phyloP scores from a whole-genome alignment of 2,329 filamentous ascomycete genomes.

The Aureobasidium sp. region DNA sequence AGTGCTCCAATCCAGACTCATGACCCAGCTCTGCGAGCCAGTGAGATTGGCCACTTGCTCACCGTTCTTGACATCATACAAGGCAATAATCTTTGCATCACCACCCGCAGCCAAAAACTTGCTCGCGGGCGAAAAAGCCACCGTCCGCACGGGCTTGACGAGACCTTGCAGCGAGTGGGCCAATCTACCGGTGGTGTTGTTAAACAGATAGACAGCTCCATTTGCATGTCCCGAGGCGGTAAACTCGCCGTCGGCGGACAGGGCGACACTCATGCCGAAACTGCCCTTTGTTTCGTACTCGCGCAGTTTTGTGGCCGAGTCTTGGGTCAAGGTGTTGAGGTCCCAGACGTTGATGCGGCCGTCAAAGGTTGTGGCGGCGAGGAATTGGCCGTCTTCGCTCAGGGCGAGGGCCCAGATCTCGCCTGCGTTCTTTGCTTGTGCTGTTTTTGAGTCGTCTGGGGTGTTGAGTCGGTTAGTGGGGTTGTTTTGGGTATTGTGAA shows the following conservation, averaged over 20 bases:
- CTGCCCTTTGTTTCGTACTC: slow-evolving; percentile 89
- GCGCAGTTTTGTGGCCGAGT: slow-evolving; percentile 54
- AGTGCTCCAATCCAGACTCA: slow-evolving; percentile 85
- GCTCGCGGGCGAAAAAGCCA: slow-evolving; percentile 81
- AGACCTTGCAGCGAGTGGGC: slow-evolving; percentile 84
- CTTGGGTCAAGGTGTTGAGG: slow-evolving; percentile 32
- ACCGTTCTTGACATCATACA: slow-evolving; percentile 88
- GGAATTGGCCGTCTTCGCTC: slow-evolving; percentile 72
- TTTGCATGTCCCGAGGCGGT: slow-evolving; percentile 92
- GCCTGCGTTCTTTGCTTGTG: slow-evolving; percentile 40
- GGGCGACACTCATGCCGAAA: slow-evolving; percentile 82
- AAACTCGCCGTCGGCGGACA: slow-evolving; percentile 71
- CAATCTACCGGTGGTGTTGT: slow-evolving; percentile 80
- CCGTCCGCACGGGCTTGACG: slow-evolving; percentile 74
- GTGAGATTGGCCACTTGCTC: slow-evolving; percentile 83
- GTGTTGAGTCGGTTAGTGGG: slow-evolving; percentile 13
- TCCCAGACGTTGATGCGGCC: slow-evolving; percentile 90
- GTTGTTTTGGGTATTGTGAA: background rate
- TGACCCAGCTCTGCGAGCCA: slow-evolving; percentile 80
- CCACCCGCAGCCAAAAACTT: slow-evolving; percentile 83
- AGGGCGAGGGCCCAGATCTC: slow-evolving; percentile 85
- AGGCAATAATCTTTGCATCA: slow-evolving; percentile 77
- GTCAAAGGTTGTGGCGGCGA: slow-evolving; percentile 82
- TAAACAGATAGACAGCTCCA: slow-evolving; percentile 88
- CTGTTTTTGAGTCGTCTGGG: slow-evolving; percentile 44